phyloP scores from a whole-genome alignment of 176 grass and related monocot species.

The Ananas comosus region DNA sequence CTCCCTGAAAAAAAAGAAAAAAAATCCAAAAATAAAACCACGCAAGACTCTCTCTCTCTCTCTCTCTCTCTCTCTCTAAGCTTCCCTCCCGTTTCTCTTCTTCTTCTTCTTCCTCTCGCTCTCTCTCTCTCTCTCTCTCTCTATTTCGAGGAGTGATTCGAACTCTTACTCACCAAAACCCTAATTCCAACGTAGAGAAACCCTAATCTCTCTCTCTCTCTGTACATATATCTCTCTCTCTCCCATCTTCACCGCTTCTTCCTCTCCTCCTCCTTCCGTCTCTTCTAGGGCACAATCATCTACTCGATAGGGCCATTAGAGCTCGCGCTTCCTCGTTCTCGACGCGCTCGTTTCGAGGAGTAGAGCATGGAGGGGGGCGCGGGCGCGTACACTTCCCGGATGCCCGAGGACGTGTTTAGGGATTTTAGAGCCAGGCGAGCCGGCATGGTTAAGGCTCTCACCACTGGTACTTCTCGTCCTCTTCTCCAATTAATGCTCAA shows the following conservation, averaged over 20 bases:
- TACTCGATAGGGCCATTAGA: conserved; percentile 10
- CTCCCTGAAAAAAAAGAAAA: background rate
- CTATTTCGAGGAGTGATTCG: background rate
- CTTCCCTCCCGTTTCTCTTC: conserved; percentile 12
- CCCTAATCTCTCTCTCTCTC: background rate
- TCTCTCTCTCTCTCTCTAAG: conserved; percentile 1
- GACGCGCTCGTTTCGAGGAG: conserved; percentile 17
- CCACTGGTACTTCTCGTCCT: conserved; percentile 39
- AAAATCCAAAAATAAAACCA: background rate
- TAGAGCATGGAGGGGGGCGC: conserved; percentile 49
- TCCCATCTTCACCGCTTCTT: background rate
- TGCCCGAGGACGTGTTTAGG: conserved; percentile 85
- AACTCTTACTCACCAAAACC: background rate
- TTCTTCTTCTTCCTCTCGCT: conserved; percentile 18
- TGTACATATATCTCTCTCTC: background rate
- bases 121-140: conserved; percentile 9
- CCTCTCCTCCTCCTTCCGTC: conserved; percentile 12
- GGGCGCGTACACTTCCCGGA: conserved; percentile 32
- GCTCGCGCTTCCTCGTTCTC: conserved; percentile 22
- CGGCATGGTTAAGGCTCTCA: conserved; percentile 91
- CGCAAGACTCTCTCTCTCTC: conserved; percentile 1
- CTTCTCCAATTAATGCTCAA: background rate
- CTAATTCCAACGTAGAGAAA: background rate
- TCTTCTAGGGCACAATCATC: conserved; percentile 23
- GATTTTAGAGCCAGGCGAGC: conserved; percentile 75